A percentile compares a stretch with the other conserved stretches of the same genome.
These are phyloP conservation scores for Blepharisma undulans DNA, from an alignment of 169 alveolate genomes.

Conservation along the genomic window DNA sequence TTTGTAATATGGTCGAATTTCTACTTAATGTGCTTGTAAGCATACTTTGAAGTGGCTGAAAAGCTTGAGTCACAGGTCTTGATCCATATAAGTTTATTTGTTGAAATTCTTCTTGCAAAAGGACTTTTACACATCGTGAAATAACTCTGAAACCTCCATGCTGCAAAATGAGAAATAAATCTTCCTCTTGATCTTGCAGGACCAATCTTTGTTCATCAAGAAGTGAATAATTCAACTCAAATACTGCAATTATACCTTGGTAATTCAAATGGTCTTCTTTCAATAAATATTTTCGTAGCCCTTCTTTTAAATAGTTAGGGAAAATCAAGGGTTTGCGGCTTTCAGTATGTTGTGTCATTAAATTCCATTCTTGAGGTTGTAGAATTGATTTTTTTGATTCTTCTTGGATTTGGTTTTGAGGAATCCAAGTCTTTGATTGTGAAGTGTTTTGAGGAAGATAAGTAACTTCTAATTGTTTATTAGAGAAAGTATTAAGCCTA, in stretches of 20 bases:
- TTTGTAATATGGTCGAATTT: neutral
- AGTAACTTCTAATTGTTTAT: neutral
- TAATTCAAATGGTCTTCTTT: constrained; percentile 26
- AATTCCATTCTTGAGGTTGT: neutral
- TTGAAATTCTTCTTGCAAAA: neutral
- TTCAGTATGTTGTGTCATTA: neutral
- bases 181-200: neutral
- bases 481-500: neutral
- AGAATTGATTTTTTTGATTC: neutral
- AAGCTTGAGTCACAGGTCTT: neutral
- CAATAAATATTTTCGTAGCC: neutral
- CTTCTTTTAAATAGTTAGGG: constrained; percentile 5
- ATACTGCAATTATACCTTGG: neutral
- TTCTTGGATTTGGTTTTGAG: neutral
- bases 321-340: neutral
- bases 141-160: constrained; percentile 18
- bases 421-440: neutral
- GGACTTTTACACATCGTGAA: neutral
- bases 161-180: neutral
- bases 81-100: neutral
- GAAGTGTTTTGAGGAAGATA: neutral
- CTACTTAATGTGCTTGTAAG: neutral
- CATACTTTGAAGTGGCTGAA: neutral
- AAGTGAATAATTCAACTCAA: neutral
- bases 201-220: neutral